A percentile compares a stretch with the other conserved stretches of the same genome.
Conservation (phyloP, 306 rosid genomes). For the Hippophae gyantsensis region DNA sequence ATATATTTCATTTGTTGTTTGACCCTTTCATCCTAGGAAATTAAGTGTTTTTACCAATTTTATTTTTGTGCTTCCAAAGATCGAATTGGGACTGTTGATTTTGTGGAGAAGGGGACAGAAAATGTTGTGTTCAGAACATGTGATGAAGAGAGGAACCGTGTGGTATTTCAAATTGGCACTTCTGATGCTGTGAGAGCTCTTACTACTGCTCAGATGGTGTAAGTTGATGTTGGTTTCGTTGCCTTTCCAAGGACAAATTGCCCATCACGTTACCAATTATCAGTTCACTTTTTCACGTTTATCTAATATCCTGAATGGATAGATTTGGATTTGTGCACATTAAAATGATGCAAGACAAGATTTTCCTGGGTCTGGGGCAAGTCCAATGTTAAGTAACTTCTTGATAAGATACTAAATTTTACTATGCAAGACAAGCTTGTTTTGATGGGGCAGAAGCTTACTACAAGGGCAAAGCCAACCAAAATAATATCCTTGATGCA, state of each 20-base stretch:
- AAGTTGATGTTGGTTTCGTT: constrained; percentile 25
- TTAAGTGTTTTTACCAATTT: not conserved
- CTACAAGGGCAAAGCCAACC: too few relatives aligned
- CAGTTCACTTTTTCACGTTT: not conserved
- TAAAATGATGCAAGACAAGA: too few relatives aligned
- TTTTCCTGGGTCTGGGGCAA: too few relatives aligned
- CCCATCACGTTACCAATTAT: not conserved
- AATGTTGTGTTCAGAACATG: constrained; percentile 83
- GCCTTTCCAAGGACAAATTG: not conserved
- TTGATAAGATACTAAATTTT: too few relatives aligned
- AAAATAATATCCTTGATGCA: too few relatives aligned
- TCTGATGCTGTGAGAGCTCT: constrained; percentile 79
- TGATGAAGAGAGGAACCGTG: constrained; percentile 50
- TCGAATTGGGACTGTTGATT: constrained; percentile 51
- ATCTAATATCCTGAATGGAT: too few relatives aligned
- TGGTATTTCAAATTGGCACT: constrained; percentile 87
- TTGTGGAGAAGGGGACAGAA: constrained; percentile 74
- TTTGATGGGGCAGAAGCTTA: too few relatives aligned
- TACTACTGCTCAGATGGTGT: constrained; percentile 73
- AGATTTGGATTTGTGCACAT: too few relatives aligned
- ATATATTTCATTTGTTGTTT: not conserved
- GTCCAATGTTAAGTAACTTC: too few relatives aligned
- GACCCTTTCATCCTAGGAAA: constrained; percentile 9
- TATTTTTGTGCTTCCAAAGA: constrained; percentile 27
- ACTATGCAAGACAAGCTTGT: too few relatives aligned